Base-by-base conservation (phyloP, 345 rosid species). In the Erysimum cheiranthoides region DNA sequence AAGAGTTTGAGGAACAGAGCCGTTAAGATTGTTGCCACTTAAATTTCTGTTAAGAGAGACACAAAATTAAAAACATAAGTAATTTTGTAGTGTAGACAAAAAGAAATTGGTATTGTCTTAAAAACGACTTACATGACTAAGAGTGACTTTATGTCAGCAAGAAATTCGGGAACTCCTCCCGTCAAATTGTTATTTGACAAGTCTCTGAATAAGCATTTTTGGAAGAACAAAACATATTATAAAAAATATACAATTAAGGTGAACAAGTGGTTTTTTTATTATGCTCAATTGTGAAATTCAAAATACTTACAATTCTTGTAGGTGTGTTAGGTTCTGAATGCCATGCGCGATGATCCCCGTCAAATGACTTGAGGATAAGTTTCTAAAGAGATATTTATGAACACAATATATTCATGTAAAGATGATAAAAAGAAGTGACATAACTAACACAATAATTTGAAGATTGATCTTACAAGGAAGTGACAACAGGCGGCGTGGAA, bases 161-260 rank as follows among this genome's bases (percentile, higher is more conserved):
- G 80, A 76, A 86, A 86, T 2, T 67, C 64, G 0, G 89, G 90
- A 49, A 86, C 70, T 21, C 36, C 43, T 14, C 90, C 90, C 0
- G 68, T 74, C 74, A 88, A 80, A 50, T 40, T 80, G 58, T 86
- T 84, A 66, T 82, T 79, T 10, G 87, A 86, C 49, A 85, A 78
- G 64, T 87, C 89, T 73, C 89, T 85, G 49, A 6, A 39, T 2
- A 65, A 65, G 16, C 50, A 66, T 40, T n/a, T 36, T n/a, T 36
- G 9, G 17, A 62, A 35, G 21, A 28, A 49, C 17, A 35, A 4
- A 28, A 58, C 14, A 39, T 61, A 28, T 25, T 78, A 39, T 66
- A 49, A 10, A 27, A n/a, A 47, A 38, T 21, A 59, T 21, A 18
- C 3, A 32, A 30, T n/a, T 7, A 49, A 16, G n/a, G 10, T 45